Evolutionary conservation across 257 asterid genomes (phyloP).

Genomic region (Solanum boliviense): DNA sequence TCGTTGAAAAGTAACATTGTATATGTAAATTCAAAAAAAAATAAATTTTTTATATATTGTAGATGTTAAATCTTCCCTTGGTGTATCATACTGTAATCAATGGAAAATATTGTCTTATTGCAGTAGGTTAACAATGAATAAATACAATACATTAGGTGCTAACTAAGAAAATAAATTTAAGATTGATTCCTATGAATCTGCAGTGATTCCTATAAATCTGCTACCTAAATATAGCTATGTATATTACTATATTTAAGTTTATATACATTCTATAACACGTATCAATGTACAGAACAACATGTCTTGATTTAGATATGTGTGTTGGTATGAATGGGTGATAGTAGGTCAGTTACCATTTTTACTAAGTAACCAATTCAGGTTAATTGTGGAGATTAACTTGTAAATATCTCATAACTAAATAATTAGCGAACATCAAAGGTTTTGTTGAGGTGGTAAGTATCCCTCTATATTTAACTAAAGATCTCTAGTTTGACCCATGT

Average conservation of each 20-base stretch:
- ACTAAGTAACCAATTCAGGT: neutral
- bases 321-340: neutral
- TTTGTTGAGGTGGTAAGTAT: neutral
- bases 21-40: neutral
- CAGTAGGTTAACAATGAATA: no score
- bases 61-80: neutral
- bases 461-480: neutral
- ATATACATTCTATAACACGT: neutral
- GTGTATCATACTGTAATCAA: neutral
- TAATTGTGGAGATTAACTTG: neutral
- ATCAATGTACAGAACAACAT: neutral
- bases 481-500: neutral
- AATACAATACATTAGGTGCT: no score
- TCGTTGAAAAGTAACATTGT: no score
- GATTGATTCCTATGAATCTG: no score
- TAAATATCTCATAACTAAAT: neutral
- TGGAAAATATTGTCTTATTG: no score
- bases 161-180: no score
- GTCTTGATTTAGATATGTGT: neutral
- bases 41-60: neutral
- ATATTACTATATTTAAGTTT: no score
- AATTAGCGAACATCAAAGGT: neutral
- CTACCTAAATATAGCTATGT: no score
- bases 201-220: no score
- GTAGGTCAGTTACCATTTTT: neutral